Base-by-base conservation (phyloP, 345 rosid species). In the Orychophragmus violaceus region DNA sequence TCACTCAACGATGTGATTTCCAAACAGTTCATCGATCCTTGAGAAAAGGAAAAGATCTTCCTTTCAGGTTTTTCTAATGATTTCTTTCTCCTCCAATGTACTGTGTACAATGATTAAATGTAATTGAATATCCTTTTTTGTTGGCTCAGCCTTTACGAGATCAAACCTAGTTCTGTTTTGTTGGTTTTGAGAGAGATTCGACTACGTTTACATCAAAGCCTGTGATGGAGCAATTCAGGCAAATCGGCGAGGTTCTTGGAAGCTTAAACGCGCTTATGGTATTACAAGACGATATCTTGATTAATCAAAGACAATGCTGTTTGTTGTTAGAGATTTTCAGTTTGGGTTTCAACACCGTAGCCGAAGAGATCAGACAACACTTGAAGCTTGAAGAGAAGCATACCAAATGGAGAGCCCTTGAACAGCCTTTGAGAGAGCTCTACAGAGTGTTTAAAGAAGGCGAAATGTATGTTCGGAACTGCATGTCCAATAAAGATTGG, bases 341-440 rank as follows among this genome's bases (percentile, higher is more conserved):
- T 14, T 64, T 78, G 37, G 97, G 81, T 11, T 93, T 93, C 70
- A 55, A 80, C 70, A 73, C 81, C 3, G 82, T 88, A 10, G 84
- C 96, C 0, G 91, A 85, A 67, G 92, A 80, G 66, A 88, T 94
- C 74, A 82, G 75, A 74, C 83, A 79, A 24, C 84, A 83, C 71
- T 78, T 94, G 66, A 88, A 82, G 73, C 81, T 89, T 5, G 96
- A 85, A 70, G 99, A 94, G 76, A 90, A 78, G 69, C 82, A 71
- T 73, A 80, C 84, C 17, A 94, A 94, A 62, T 94, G 99, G 99
- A 88, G 81, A 70, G 84, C 92, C n/a, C 89, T 90, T 25, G 95
- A 88, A 27, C 85, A 77, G 71, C 97, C 95, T 8, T 64, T 94
- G 29, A 82, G 76, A 66, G 97, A 88, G 82, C 82, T 94, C 6